A percentile compares a stretch with the other conserved stretches of the same genome.
phyloP scores from a whole-genome alignment of 495 filamentous ascomycete species.

The Cercophora samala region DNA sequence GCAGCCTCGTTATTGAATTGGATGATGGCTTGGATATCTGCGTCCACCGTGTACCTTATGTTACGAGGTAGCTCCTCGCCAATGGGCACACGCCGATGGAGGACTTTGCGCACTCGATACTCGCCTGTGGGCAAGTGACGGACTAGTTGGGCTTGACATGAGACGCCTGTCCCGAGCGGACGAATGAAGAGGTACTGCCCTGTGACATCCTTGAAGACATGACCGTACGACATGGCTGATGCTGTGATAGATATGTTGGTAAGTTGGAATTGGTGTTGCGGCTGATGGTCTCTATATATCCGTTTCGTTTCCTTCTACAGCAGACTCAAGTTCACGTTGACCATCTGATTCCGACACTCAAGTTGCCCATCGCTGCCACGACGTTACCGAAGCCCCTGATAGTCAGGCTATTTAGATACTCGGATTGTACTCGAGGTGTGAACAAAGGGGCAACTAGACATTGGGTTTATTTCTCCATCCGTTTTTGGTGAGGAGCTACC shows the following conservation, averaged over 20 bases:
- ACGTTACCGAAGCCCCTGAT: too few relatives aligned
- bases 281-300: background rate
- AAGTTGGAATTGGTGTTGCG: background rate
- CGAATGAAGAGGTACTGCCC: conserved; percentile 2
- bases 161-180: background rate
- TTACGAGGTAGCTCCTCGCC: background rate
- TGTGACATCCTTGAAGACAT: background rate
- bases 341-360: too few relatives aligned
- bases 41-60: background rate
- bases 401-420: too few relatives aligned
- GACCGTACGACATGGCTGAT: conserved; percentile 1
- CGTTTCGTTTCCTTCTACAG: background rate
- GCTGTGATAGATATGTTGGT: background rate
- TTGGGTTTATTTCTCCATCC: background rate
- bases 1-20: conserved; percentile 1
- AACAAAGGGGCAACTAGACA: background rate
- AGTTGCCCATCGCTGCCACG: background rate
- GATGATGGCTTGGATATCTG: background rate
- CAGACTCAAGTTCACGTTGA: too few relatives aligned
- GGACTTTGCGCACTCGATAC: conserved; percentile 8
- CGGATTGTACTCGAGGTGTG: background rate
- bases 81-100: background rate
- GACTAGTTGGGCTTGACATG: conserved; percentile 8
- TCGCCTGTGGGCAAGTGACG: background rate
- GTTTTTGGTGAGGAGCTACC: background rate